phyloP scores from a whole-genome alignment of 2,329 filamentous ascomycete genomes.

The Clathrospora elynae region DNA sequence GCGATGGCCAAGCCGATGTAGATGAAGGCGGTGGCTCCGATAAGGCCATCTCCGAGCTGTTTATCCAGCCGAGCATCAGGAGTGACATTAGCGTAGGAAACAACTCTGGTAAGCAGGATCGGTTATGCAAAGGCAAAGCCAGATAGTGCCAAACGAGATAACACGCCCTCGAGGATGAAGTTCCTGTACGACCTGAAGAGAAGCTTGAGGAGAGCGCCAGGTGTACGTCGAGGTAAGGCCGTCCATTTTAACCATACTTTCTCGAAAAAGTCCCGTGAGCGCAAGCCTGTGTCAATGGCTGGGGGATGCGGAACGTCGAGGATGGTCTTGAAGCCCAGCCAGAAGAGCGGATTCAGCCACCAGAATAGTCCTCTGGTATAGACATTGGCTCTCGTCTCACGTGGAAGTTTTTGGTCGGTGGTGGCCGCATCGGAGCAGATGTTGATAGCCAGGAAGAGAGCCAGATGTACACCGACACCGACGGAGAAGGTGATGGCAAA shows the following conservation, averaged over 20 bases:
- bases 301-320: conserved; percentile 1
- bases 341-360: conserved; percentile 4
- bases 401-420: background rate
- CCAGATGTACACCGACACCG: conserved; percentile 1
- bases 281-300: conserved; percentile 1
- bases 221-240: background rate
- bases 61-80: background rate
- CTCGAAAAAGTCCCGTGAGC: background rate
- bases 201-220: conserved; percentile 49
- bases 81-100: background rate
- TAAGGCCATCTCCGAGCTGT: background rate
- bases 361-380: conserved; percentile 2
- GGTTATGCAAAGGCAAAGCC: conserved; percentile 1
- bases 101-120: background rate
- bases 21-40: background rate
- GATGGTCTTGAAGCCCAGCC: conserved; percentile 1
- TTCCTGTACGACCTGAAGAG: conserved; percentile 47
- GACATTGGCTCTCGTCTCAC: conserved; percentile 1
- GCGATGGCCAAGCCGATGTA: background rate
- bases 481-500: conserved; percentile 2
- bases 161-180: conserved; percentile 1
- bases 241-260: conserved; percentile 1
- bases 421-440: background rate
- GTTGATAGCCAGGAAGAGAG: conserved; percentile 2
- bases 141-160: conserved; percentile 1